Percentiles rank a stretch among this genome's conserved stretches.
phyloP scores from a whole-genome alignment of 2,329 filamentous ascomycete genomes.

The Huntiella omanensis region DNA sequence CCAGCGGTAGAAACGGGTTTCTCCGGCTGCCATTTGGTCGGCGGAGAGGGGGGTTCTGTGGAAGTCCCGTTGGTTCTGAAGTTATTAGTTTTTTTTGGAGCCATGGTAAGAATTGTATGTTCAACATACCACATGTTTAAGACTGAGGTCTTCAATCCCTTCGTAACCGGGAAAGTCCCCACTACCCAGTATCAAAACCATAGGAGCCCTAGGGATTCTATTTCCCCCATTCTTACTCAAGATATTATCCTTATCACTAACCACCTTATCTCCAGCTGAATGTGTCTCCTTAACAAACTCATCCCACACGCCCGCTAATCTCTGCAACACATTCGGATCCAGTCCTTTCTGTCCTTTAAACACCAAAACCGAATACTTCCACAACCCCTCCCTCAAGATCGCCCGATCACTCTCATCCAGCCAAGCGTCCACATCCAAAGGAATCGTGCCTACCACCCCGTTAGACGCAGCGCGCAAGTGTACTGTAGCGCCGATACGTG shows the following conservation, averaged over 20 bases:
- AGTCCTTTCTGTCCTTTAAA: constrained; percentile 9
- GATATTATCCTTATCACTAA: constrained; percentile 10
- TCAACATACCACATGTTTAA: constrained; percentile 9
- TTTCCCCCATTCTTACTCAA: constrained; percentile 8
- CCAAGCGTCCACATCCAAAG: neutral
- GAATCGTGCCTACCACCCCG: neutral
- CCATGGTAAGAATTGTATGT: neutral
- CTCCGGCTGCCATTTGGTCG: constrained; percentile 8
- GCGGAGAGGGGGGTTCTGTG: constrained; percentile 6
- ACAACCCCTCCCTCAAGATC: constrained; percentile 5
- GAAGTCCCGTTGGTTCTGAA: constrained; percentile 10
- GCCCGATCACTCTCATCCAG: constrained; percentile 7
- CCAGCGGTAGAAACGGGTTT: constrained; percentile 11
- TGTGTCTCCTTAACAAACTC: constrained; percentile 10
- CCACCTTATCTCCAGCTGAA: constrained; percentile 10
- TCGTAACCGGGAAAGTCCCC: constrained; percentile 9
- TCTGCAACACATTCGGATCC: constrained; percentile 6
- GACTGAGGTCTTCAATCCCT: constrained; percentile 4
- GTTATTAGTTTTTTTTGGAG: neutral
- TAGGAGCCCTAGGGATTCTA: constrained; percentile 8
- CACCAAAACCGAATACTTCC: constrained; percentile 9
- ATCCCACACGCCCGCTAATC: constrained; percentile 9
- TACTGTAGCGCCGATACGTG: constrained; percentile 10
- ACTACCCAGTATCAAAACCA: constrained; percentile 10
- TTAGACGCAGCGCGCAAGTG: constrained; percentile 1